phyloP scores from a whole-genome alignment of 2,329 filamentous ascomycete genomes.

The Allantophomopsis lycopodina region DNA sequence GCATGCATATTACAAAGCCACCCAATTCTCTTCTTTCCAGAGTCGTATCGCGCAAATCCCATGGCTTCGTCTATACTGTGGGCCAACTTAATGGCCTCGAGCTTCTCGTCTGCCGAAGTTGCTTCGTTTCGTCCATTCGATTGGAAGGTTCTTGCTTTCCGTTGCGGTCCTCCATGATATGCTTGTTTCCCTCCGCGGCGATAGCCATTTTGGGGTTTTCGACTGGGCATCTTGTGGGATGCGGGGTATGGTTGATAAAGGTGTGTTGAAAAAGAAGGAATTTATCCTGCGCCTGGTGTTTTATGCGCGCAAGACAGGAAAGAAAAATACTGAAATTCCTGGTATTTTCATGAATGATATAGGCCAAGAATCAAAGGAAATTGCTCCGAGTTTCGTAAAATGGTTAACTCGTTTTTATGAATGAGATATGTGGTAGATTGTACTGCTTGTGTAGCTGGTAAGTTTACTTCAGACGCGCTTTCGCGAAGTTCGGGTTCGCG shows the following conservation, averaged over 20 bases:
- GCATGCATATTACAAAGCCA: conserved; percentile 96
- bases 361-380: too few species aligned
- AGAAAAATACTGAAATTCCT: too few species aligned
- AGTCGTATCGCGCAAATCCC: conserved; percentile 87
- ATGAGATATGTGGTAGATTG: too few species aligned
- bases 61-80: conserved; percentile 88
- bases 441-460: too few species aligned
- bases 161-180: conserved; percentile 53
- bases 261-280: too few species aligned
- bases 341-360: too few species aligned
- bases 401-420: too few species aligned
- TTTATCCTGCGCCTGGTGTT: too few species aligned
- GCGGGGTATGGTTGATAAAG: background rate
- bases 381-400: too few species aligned
- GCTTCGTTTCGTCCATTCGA: conserved; percentile 66
- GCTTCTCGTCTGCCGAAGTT: conserved; percentile 85
- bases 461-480: too few species aligned
- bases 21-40: conserved; percentile 66
- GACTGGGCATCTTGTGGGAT: conserved; percentile 37
- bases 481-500: too few species aligned
- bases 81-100: conserved; percentile 71
- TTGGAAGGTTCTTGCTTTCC: conserved; percentile 64
- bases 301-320: too few species aligned
- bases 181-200: conserved; percentile 53
- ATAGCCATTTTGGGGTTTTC: conserved; percentile 50